phyloP scores from a whole-genome alignment of 2,329 filamentous ascomycete species.

The Phyllosticta citribraziliensis region DNA sequence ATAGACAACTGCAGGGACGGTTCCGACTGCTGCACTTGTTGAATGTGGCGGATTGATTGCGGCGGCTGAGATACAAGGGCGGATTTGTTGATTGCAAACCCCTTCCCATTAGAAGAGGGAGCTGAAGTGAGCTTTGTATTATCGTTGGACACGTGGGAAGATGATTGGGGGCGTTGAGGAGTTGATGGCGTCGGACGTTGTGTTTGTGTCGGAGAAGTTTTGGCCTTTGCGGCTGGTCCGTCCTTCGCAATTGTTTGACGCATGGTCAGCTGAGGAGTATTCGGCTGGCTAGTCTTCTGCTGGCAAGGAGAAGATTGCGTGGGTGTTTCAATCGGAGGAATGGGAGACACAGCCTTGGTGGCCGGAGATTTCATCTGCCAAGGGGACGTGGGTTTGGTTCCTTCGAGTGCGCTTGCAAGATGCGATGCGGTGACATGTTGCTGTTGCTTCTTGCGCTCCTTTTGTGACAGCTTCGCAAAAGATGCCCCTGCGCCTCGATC shows the following conservation, averaged over 20 bases:
- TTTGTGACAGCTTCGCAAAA: conserved; percentile 67
- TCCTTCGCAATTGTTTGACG: conserved; percentile 46
- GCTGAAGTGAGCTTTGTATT: background rate
- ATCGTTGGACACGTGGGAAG: conserved; percentile 2
- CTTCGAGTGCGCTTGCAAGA: background rate
- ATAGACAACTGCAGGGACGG: conserved; percentile 62
- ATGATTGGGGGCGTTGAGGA: conserved; percentile 9
- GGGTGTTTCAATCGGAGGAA: conserved; percentile 29
- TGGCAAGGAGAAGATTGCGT: conserved; percentile 16
- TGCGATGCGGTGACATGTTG: conserved; percentile 17
- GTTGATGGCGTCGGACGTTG: conserved; percentile 18
- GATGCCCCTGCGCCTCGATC: conserved; percentile 23
- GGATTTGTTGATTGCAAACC: conserved; percentile 3
- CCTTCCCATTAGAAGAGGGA: conserved; percentile 2
- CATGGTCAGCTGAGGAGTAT: conserved; percentile 46
- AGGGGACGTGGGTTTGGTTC: conserved; percentile 34
- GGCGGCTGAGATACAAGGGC: conserved; percentile 25
- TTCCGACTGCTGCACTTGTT: conserved; percentile 48
- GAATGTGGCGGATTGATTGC: conserved; percentile 39
- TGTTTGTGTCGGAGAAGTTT: conserved; percentile 14
- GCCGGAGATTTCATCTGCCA: conserved; percentile 54
- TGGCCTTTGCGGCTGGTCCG: conserved; percentile 17
- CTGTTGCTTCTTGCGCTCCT: conserved; percentile 64
- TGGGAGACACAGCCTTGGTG: conserved; percentile 36
- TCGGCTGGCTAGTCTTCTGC: conserved; percentile 24